Conservation (phyloP, 306 rosid species). For the Sesbania bispinosa region DNA sequence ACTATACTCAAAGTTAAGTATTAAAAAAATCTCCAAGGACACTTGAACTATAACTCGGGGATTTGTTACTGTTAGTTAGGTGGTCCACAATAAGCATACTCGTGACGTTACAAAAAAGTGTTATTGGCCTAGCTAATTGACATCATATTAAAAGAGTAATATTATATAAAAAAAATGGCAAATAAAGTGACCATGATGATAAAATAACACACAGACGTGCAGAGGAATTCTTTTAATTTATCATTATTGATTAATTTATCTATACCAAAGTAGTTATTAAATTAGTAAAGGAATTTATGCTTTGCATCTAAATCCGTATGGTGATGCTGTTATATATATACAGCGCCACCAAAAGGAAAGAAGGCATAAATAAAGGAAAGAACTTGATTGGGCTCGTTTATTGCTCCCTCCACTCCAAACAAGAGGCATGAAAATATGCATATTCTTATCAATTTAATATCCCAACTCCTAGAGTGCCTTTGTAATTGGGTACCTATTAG, state of each 20-base stretch:
- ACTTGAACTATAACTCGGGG: no score
- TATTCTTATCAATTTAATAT: conserved; percentile 26
- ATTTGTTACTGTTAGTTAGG: not conserved
- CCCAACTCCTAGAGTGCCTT: not conserved
- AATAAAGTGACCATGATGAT: conserved; percentile 51
- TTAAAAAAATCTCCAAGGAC: no score
- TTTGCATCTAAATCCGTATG: conserved; percentile 31
- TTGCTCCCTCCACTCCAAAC: conserved; percentile 86
- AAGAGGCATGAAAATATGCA: conserved; percentile 48
- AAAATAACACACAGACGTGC: conserved; percentile 60
- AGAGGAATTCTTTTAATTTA: conserved; percentile 23
- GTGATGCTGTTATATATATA: conserved; percentile 19
- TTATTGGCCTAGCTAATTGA: conserved; percentile 4
- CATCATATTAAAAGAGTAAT: not conserved
- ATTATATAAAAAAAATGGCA: not conserved
- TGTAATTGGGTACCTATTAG: conserved; percentile 33
- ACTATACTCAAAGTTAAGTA: no score
- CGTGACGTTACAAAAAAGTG: not conserved
- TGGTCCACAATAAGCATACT: conserved; percentile 50
- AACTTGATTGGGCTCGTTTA: conserved; percentile 44
- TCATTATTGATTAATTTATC: not conserved
- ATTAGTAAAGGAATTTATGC: conserved; percentile 17
- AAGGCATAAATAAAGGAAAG: no score
- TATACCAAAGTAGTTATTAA: not conserved
- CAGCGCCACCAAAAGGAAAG: conserved; percentile 63